Conservation (phyloP, 2,329 filamentous ascomycete species). For the Epichloe scottii region DNA sequence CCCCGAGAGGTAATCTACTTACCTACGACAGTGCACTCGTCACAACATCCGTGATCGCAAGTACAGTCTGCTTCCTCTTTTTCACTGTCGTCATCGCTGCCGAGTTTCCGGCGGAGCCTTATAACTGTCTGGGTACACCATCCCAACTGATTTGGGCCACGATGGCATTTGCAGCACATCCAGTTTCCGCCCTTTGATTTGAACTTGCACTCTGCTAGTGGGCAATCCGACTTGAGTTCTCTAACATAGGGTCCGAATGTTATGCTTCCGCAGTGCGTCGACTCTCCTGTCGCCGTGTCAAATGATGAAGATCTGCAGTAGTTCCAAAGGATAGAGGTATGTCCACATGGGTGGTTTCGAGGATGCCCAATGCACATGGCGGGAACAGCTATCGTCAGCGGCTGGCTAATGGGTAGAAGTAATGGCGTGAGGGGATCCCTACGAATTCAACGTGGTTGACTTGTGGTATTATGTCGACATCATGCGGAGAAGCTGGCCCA, state of each 20-base stretch:
- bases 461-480: neutral
- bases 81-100: conserved; percentile 15
- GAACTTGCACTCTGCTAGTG: conserved; percentile 39
- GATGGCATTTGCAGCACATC: conserved; percentile 41
- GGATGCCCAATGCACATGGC: conserved; percentile 7
- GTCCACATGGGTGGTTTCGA: conserved; percentile 7
- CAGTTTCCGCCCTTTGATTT: conserved; percentile 35
- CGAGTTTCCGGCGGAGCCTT: conserved; percentile 17
- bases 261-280: conserved; percentile 35
- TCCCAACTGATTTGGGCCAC: conserved; percentile 37
- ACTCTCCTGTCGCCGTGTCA: conserved; percentile 36
- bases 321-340: conserved; percentile 8
- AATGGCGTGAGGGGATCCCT: neutral
- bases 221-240: conserved; percentile 30
- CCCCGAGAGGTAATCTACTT: conserved; percentile 11
- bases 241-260: conserved; percentile 32
- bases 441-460: neutral
- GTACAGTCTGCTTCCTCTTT: conserved; percentile 26
- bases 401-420: neutral
- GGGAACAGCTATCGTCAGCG: neutral
- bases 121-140: conserved; percentile 35
- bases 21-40: conserved; percentile 33
- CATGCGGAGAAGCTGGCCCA: no score
- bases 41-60: conserved; percentile 43
- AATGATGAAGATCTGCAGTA: conserved; percentile 24